These are phyloP conservation scores for Cronartium quercuum DNA, from an alignment of 1,284 basidiomycete species.

Conservation along the genomic window DNA sequence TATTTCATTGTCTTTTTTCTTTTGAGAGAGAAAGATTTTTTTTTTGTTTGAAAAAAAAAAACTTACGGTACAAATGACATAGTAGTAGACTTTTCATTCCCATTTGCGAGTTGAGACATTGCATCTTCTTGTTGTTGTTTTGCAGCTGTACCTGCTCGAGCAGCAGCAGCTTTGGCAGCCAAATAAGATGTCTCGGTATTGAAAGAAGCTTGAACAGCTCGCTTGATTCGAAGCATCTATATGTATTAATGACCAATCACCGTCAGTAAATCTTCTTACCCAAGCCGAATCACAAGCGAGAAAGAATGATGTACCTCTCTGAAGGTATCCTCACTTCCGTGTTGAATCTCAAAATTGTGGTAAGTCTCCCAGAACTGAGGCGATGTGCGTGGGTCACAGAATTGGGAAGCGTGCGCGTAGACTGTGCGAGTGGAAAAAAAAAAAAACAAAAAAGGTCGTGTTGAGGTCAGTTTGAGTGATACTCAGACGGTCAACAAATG, in stretches of 20 bases:
- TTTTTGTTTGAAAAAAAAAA: background rate
- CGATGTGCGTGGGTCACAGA: conserved; percentile 82
- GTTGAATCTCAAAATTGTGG: conserved; percentile 26
- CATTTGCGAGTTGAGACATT: conserved; percentile 57
- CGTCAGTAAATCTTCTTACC: too few relatives aligned
- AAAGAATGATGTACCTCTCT: conserved; percentile 14
- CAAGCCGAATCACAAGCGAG: background rate
- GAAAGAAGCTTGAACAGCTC: conserved; percentile 95
- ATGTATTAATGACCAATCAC: background rate
- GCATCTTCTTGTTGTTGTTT: conserved; percentile 49
- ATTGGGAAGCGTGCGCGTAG: conserved; percentile 94
- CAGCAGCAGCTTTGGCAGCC: conserved; percentile 52
- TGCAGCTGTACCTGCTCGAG: conserved; percentile 55
- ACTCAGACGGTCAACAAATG: background rate
- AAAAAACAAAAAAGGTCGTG: background rate
- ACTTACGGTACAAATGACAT: conserved; percentile 42
- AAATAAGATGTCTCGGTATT: conserved; percentile 73
- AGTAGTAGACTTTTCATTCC: conserved; percentile 43
- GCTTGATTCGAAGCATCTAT: conserved; percentile 72
- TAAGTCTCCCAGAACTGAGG: conserved; percentile 31
- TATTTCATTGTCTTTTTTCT: conserved; percentile 16
- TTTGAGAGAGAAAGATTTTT: too few relatives aligned
- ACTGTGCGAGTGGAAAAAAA: conserved; percentile 49
- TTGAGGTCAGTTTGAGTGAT: background rate
- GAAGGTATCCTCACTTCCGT: conserved; percentile 15